A percentile compares a stretch with the other conserved stretches of the same genome.
Conservation (phyloP, 192 early-diverging fungal species). For the Entophlyctis luteolus region DNA sequence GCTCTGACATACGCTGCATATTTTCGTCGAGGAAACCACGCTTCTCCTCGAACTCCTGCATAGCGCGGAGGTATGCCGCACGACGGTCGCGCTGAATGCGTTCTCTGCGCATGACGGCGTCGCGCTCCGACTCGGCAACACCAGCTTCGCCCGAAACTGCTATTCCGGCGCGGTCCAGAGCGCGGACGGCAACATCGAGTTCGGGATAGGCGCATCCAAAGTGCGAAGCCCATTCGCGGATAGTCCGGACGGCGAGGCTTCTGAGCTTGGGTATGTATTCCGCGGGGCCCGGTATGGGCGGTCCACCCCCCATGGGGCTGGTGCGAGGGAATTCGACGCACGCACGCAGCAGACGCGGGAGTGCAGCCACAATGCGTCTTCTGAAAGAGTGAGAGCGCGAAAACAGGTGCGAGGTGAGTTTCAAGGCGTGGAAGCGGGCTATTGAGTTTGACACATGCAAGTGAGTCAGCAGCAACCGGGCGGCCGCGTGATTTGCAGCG, state of each 20-base stretch:
- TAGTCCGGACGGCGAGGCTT: not conserved
- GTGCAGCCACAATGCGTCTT: not conserved
- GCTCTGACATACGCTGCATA: not conserved
- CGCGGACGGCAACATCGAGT: constrained; percentile 2
- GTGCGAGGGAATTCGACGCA: not conserved
- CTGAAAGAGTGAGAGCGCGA: not conserved
- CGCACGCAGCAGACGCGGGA: not conserved
- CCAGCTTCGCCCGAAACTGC: not conserved
- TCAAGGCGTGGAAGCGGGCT: not conserved
- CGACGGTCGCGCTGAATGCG: constrained; percentile 7
- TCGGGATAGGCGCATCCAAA: not conserved
- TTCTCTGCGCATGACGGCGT: constrained; percentile 1
- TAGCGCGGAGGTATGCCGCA: not conserved
- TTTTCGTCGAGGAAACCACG: not conserved
- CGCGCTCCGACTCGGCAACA: not conserved
- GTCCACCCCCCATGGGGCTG: too few relatives aligned
- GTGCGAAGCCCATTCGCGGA: not conserved
- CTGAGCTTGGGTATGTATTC: not conserved
- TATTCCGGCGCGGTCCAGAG: not conserved
- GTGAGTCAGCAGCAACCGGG: not conserved
- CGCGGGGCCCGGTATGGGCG: not conserved
- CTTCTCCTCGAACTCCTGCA: not conserved
- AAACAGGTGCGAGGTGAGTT: not conserved
- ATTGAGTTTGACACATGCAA: not conserved
- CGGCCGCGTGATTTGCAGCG: not conserved